Evolutionary conservation across 192 early-diverging fungal species (phyloP), one percentile per base, ranked within the genome.

Genomic region (Chytriomyces confervae): DNA sequence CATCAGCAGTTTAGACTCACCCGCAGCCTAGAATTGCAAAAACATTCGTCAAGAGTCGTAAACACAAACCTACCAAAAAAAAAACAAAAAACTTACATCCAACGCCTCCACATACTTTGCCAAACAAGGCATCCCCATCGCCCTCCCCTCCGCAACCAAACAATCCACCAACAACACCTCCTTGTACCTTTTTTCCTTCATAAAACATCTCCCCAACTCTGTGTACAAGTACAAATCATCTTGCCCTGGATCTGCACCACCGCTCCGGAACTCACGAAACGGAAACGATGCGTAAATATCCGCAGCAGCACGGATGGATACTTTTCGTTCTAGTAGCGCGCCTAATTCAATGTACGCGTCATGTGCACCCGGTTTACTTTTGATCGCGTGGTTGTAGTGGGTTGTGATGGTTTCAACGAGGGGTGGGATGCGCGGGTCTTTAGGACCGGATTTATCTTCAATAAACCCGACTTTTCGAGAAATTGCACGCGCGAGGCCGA

Each of bases 281-380:
- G 87, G 87, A 66, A 81, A 88, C 0, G 49, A 13, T 0, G 49
- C 62, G 61, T 78, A 84, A 5, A 88, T 5, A 50, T 84, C 81
- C 2, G 78, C 77, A 5, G 83, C 81, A 9, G 51, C 77, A 23
- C 45, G 50, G 4, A 80, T 75, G 0, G 74, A 51, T 1, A 62
- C 64, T 50, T 80, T 65, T 5, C 81, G 44, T 71, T 84, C 81
- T 7, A 85, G 69, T 20, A 88, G 7, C 11, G 69, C n/a, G n/a
- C n/a, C 85, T 9, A 88, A 68, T 61, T 88, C 87, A 66, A 86
- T 88, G 77, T 27, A 88, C 13, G 85, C 76, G 73, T 88, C 87
- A 65, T 83, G 82, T 11, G n/a, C n/a, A n/a, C n/a, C n/a, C n/a
- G n/a, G n/a, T 3, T 68, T 53, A 7, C 79, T 67, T 43, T 11